Evolutionary conservation across 495 filamentous ascomycete genomes (phyloP), one percentile per base, ranked within the genome.

Genomic region (Penicillium taxi): DNA sequence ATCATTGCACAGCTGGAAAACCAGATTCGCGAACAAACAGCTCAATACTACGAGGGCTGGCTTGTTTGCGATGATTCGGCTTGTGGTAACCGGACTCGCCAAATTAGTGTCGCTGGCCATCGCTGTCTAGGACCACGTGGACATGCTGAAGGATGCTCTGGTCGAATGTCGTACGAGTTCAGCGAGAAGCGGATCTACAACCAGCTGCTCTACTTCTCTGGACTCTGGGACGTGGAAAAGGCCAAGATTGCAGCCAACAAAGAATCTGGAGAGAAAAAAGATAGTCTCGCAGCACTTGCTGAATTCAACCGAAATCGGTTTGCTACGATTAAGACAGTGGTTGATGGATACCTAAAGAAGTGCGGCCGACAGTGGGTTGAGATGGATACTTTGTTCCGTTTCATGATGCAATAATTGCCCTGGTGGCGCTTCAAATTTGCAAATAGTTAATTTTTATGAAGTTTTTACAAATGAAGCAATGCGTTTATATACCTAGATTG

Each of bases 311-410:
- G 82, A 20, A 67, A 65, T 22, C 60, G 86, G 50, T 96, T 96
- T 56, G 74, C 50, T 12, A 86, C 83, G 6, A 64, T 88, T 30
- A 80, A 73, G 63, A 73, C 70, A 1, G 79, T 84, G n/a, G 87
- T 93, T 8, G 86, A 86, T 41, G 78, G 61, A 53, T 93, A 96
- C 65, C 59, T 98, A 59, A 85, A 85, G 55, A 91, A 87, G 70
- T 95, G 87, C 69, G 91, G 93, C 22, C 70, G 88, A 56, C 83
- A 84, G 62, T 96, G 87, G 87, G 91, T 98, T 37, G 84, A 84
- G 39, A 98, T 96, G 91, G 87, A 90, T 61, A 77, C 68, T 53
- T 65, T 98, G 41, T 98, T 96, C 71, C 71, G 64, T 34, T 84
- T 81, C 64, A 79, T 77, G 56, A 45, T 72, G 40, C 55, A 55